Percentiles rank a stretch among this genome's conserved stretches.
Evolutionary conservation across 2,329 filamentous ascomycete species (phyloP).

Genomic region (Sarocladium brachiariae): DNA sequence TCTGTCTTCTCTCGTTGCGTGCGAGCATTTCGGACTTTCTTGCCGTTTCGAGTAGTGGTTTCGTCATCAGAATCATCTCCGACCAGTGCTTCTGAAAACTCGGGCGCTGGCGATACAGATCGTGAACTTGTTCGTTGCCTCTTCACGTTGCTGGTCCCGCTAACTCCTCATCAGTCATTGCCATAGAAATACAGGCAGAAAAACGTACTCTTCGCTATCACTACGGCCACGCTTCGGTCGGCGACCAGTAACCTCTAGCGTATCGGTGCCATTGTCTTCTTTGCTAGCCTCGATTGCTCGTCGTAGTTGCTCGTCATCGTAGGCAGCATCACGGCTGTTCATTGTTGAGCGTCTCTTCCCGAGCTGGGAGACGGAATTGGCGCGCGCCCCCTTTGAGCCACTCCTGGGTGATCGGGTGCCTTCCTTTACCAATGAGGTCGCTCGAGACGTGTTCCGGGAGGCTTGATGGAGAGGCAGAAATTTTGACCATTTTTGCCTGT

Average conservation of each 20-base stretch:
- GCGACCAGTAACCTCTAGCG: slow-evolving; percentile 45
- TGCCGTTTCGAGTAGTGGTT: slow-evolving; percentile 39
- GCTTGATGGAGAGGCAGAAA: slow-evolving; percentile 54
- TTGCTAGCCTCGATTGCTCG: slow-evolving; percentile 94
- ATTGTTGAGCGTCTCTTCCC: slow-evolving; percentile 90
- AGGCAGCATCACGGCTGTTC: slow-evolving; percentile 92
- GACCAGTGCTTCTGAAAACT: slow-evolving; percentile 40
- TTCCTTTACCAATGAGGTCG: slow-evolving; percentile 60
- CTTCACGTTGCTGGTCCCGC: slow-evolving; percentile 55
- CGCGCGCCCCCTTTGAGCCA: slow-evolving; percentile 49
- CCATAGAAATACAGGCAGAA: slow-evolving; percentile 10
- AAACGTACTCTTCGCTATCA: slow-evolving; percentile 85
- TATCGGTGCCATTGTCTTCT: slow-evolving; percentile 56
- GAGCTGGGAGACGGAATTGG: slow-evolving; percentile 43
- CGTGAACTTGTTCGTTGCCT: slow-evolving; percentile 77
- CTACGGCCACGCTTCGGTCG: slow-evolving; percentile 79
- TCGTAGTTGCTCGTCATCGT: slow-evolving; percentile 86
- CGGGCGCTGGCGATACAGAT: slow-evolving; percentile 52
- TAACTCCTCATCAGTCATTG: slow-evolving; percentile 18
- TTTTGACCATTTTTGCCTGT: slow-evolving; percentile 59
- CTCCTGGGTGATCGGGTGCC: slow-evolving; percentile 45
- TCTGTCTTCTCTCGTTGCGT: slow-evolving; percentile 57
- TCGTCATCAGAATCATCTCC: slow-evolving; percentile 69
- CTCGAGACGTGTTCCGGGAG: slow-evolving; percentile 52
- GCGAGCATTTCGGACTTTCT: slow-evolving; percentile 55